phyloP scores from a whole-genome alignment of 1,284 basidiomycete genomes.

The Austroboletus novae-zelandiae region DNA sequence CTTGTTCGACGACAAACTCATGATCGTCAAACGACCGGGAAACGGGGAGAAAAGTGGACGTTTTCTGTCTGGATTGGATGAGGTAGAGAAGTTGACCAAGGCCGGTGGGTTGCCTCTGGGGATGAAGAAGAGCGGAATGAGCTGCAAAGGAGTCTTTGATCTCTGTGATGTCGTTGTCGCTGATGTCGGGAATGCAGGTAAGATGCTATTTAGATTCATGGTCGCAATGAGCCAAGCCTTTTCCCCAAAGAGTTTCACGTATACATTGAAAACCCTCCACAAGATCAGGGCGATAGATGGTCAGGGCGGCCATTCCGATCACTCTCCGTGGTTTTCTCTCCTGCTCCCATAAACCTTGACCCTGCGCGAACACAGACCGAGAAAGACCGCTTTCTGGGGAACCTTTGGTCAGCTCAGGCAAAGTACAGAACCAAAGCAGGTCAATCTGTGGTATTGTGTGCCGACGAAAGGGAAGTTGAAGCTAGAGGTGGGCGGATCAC shows the following conservation, averaged over 20 bases:
- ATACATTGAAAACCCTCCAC: conserved; percentile 76
- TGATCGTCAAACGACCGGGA: conserved; percentile 86
- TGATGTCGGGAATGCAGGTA: conserved; percentile 83
- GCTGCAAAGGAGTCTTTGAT: conserved; percentile 85
- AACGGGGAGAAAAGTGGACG: conserved; percentile 73
- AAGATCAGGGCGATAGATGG: conserved; percentile 82
- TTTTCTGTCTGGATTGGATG: conserved; percentile 80
- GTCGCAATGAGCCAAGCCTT: conserved; percentile 9
- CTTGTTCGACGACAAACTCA: conserved; percentile 92
- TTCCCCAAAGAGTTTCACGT: conserved; percentile 72
- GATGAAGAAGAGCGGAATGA: conserved; percentile 78
- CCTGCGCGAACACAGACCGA: conserved; percentile 59
- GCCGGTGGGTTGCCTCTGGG: conserved; percentile 52
- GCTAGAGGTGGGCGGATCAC: conserved; percentile 57
- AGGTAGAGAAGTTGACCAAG: conserved; percentile 76
- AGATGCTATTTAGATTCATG: conserved; percentile 24
- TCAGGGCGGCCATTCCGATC: conserved; percentile 78
- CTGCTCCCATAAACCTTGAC: conserved; percentile 60
- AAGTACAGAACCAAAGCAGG: conserved; percentile 66
- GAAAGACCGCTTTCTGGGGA: conserved; percentile 83
- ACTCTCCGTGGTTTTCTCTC: conserved; percentile 70
- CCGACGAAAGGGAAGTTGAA: conserved; percentile 75
- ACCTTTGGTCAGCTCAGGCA: conserved; percentile 83
- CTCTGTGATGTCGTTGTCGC: conserved; percentile 81
- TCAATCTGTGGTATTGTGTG: conserved; percentile 63